These are phyloP conservation scores for Penicillium sp. DNA, from an alignment of 2,329 filamentous ascomycete species.

Conservation along the genomic window DNA sequence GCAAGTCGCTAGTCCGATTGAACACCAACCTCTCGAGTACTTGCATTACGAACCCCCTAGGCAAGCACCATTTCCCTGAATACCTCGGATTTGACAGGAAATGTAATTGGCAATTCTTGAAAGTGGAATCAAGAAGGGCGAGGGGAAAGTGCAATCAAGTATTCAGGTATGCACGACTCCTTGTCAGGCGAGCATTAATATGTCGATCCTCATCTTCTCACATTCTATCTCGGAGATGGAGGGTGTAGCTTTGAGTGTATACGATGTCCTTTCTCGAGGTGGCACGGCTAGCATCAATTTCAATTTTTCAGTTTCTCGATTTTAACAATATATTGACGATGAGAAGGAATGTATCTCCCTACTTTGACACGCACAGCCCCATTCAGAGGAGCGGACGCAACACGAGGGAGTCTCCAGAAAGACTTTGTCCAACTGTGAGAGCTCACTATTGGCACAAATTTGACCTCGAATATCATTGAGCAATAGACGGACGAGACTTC, in stretches of 20 bases:
- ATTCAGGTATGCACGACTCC: too few relatives aligned
- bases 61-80: too few relatives aligned
- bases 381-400: slow-evolving; percentile 41
- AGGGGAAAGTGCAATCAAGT: too few relatives aligned
- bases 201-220: not conserved
- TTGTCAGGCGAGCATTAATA: too few relatives aligned
- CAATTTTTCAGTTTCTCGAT: not conserved
- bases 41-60: too few relatives aligned
- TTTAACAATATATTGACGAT: not conserved
- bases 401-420: slow-evolving; percentile 40
- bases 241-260: too few relatives aligned
- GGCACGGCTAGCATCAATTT: not conserved
- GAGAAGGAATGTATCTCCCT: slow-evolving; percentile 42
- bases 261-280: too few relatives aligned
- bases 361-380: slow-evolving; percentile 45
- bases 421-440: slow-evolving; percentile 26
- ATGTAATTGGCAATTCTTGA: too few relatives aligned
- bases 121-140: too few relatives aligned
- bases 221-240: not conserved
- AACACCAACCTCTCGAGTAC: too few relatives aligned
- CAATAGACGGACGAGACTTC: slow-evolving; percentile 45
- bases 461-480: slow-evolving; percentile 47
- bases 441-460: slow-evolving; percentile 44
- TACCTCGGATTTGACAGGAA: too few relatives aligned
- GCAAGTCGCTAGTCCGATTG: too few relatives aligned